Evolutionary conservation across 2,329 filamentous ascomycete genomes (phyloP).

Genomic region (Fusarium redolens): DNA sequence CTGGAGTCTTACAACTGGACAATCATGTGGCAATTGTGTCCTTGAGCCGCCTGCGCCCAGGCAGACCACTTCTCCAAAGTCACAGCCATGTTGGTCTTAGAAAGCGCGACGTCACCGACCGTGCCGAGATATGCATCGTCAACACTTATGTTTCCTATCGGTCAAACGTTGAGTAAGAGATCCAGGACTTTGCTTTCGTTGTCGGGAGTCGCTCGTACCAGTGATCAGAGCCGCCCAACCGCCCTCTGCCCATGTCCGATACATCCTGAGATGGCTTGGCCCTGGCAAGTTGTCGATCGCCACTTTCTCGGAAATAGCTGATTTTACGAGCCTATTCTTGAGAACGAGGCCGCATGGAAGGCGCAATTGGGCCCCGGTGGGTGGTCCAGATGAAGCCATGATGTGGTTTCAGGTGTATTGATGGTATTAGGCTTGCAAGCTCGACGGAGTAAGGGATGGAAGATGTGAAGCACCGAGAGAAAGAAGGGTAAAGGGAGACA

Average conservation of each 20-base stretch:
- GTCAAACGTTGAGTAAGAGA: too few relatives aligned
- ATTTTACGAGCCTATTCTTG: not conserved
- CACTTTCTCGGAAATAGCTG: conserved; percentile 1
- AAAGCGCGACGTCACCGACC: too few relatives aligned
- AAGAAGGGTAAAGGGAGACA: not conserved
- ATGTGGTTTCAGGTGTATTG: not conserved
- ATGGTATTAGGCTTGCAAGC: not conserved
- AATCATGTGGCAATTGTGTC: too few relatives aligned
- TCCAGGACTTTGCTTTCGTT: too few relatives aligned
- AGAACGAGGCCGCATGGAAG: not conserved
- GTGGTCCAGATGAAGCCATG: not conserved
- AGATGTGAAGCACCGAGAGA: not conserved
- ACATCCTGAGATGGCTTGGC: not conserved
- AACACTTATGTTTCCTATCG: too few relatives aligned
- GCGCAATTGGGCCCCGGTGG: not conserved
- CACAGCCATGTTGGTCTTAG: too few relatives aligned
- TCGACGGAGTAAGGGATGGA: not conserved
- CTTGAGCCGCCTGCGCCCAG: too few relatives aligned
- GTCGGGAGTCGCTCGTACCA: not conserved
- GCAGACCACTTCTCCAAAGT: not conserved
- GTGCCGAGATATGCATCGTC: too few relatives aligned
- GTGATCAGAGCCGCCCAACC: not conserved
- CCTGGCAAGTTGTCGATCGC: not conserved
- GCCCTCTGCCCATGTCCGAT: not conserved
- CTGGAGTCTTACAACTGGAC: too few relatives aligned